These are phyloP conservation scores for Kluyveromyces siamensis DNA, from an alignment of 805 yeast species.

Conservation along the genomic window DNA sequence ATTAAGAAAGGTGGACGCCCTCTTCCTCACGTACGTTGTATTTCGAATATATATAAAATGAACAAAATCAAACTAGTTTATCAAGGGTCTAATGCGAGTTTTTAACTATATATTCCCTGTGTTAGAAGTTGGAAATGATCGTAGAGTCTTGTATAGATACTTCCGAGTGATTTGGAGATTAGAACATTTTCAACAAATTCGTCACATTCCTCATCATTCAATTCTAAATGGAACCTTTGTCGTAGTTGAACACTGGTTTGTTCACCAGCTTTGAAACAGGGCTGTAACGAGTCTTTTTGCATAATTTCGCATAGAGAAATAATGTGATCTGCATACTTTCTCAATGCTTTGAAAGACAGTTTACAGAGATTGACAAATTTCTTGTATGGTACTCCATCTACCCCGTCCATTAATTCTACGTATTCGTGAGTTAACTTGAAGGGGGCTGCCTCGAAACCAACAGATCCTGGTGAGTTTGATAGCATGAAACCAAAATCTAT, in stretches of 20 bases:
- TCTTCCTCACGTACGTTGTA: too few species aligned
- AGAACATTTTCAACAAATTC: conserved; percentile 67
- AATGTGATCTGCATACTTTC: conserved; percentile 66
- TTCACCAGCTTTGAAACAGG: conserved; percentile 86
- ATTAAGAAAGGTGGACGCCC: too few species aligned
- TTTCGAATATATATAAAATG: too few species aligned
- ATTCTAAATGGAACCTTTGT: conserved; percentile 73
- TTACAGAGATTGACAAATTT: conserved; percentile 57
- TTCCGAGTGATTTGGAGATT: conserved; percentile 75
- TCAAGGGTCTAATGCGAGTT: background rate
- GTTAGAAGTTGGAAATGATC: conserved; percentile 93
- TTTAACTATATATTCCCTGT: conserved; percentile 80
- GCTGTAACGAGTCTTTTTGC: conserved; percentile 84
- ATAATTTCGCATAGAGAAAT: conserved; percentile 82
- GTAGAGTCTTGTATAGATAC: conserved; percentile 82
- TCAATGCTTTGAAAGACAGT: conserved; percentile 61
- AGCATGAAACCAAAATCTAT: conserved; percentile 92
- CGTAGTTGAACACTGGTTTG: conserved; percentile 69
- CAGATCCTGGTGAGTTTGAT: conserved; percentile 93
- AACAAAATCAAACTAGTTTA: too few species aligned
- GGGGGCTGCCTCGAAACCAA: conserved; percentile 96
- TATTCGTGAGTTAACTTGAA: conserved; percentile 88
- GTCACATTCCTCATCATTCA: conserved; percentile 57
- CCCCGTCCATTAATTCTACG: conserved; percentile 79
- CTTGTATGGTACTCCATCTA: conserved; percentile 48